Base-by-base conservation (phyloP, 495 filamentous ascomycete species). In the Diplogelasinospora grovesii region DNA sequence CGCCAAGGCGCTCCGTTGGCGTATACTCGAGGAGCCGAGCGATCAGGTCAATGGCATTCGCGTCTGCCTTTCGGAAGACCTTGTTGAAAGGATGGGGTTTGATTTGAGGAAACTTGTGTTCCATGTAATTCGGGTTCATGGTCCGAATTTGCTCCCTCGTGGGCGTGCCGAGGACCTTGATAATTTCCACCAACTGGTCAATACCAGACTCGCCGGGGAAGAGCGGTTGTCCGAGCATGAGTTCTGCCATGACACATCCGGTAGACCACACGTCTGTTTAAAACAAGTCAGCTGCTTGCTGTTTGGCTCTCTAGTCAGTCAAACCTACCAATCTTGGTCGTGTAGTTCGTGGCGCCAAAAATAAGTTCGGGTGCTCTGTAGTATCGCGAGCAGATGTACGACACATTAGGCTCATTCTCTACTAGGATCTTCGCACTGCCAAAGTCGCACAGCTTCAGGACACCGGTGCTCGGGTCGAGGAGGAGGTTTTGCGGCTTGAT, bases 111-210 rank as follows among this genome's bases (percentile, higher is more conserved):
- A 99, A 99, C 67, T 97, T 97, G 67, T 99, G 92, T 66, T 97
- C 92, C 92, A 99, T 99, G 65, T 99, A 97, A 64, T 99, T 99
- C 37, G 92, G 93, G 60, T 99, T 99, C 93, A 99, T 99, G 33
- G 92, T 99, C 39, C 92, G 86, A 56, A 99, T 99, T 54, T 99
- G 92, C 53, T 99, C 92, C 15, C 92, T 75, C n/a, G 92, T 96
- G 10, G 93, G 92, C 11, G 92, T 99, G 16, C 92, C 92, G 41
- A 99, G 74, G 39, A 99, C 92, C 69, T 97, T 99, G 76, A 99
- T 99, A 57, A 99, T 97, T 65, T 99, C 92, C 16, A 99, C 92
- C 23, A 97, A 75, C 60, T 99, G 92, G 62, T 98, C 92, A 61
- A 98, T 98, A 41, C 92, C 92, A 13, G 92, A 97, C 62, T 98